Percentiles rank a stretch among this genome's conserved stretches.
These are phyloP conservation scores for Parastagonospora avenae DNA, from an alignment of 2,329 filamentous ascomycete genomes.

Conservation along the genomic window DNA sequence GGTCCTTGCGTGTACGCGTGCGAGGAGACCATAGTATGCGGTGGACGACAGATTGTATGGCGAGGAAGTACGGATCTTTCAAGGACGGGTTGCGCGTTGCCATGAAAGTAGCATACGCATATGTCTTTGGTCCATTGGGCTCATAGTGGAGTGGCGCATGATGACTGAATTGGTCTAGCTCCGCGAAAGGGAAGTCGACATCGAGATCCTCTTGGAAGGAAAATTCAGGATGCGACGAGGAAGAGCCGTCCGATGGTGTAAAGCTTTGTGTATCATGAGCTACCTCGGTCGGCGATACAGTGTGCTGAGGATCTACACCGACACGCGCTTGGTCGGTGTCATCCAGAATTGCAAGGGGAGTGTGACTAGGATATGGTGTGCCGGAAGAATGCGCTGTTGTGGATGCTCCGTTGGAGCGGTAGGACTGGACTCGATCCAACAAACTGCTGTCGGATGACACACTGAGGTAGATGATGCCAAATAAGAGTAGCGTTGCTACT, in stretches of 20 bases:
- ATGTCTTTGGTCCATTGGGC: constrained; percentile 14
- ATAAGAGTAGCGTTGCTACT: constrained; percentile 6
- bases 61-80: constrained; percentile 43
- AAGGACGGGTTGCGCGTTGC: constrained; percentile 36
- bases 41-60: constrained; percentile 40
- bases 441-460: too few species aligned
- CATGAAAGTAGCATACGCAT: constrained; percentile 43
- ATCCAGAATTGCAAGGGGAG: too few species aligned
- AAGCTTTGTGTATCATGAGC: too few species aligned
- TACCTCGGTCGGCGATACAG: too few species aligned
- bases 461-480: constrained; percentile 6
- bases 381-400: too few species aligned
- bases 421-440: too few species aligned
- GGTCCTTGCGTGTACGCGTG: constrained; percentile 24
- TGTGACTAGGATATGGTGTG: too few species aligned
- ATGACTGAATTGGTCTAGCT: constrained; percentile 15
- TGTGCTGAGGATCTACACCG: too few species aligned
- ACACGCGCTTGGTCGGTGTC: too few species aligned
- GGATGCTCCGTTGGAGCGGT: too few species aligned
- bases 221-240: constrained; percentile 13
- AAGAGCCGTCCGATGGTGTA: not conserved
- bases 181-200: constrained; percentile 23
- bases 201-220: constrained; percentile 36
- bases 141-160: constrained; percentile 34
- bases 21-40: constrained; percentile 39